phyloP scores from a whole-genome alignment of 805 yeast species.

The Maudiozyma serrabonitensis region DNA sequence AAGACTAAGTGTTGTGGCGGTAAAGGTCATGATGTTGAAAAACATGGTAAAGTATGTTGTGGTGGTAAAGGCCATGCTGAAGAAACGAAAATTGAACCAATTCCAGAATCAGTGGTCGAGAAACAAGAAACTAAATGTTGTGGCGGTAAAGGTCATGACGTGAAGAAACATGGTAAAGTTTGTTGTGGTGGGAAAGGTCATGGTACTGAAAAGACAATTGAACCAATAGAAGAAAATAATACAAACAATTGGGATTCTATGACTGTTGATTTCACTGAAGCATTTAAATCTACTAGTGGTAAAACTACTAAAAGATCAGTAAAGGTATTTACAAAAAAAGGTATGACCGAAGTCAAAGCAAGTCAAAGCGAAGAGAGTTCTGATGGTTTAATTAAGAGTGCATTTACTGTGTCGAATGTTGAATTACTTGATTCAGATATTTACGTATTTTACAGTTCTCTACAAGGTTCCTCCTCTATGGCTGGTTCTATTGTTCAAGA shows the following conservation, averaged over 20 bases:
- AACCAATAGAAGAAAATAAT: conserved; percentile 5
- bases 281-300: conserved; percentile 13
- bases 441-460: conserved; percentile 68
- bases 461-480: conserved; percentile 74
- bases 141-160: conserved; percentile 6
- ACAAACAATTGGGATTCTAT: conserved; percentile 3
- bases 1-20: conserved; percentile 1
- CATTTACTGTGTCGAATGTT: conserved; percentile 33
- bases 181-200: conserved; percentile 26
- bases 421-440: conserved; percentile 45
- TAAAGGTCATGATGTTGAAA: conserved; percentile 5
- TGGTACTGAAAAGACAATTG: conserved; percentile 1
- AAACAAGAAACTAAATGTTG: background rate
- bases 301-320: conserved; percentile 3
- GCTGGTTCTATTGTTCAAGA: conserved; percentile 47
- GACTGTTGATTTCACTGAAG: conserved; percentile 33
- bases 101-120: conserved; percentile 3
- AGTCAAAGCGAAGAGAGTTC: conserved; percentile 17
- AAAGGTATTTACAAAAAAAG: conserved; percentile 2
- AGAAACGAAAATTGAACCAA: conserved; percentile 15
- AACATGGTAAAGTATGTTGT: conserved; percentile 21
- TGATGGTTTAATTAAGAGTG: conserved; percentile 19
- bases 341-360: conserved; percentile 3
- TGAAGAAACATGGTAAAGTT: conserved; percentile 11
- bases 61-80: conserved; percentile 19